Base-by-base conservation (phyloP, 495 filamentous ascomycete species). In the Penicillium coffeae region DNA sequence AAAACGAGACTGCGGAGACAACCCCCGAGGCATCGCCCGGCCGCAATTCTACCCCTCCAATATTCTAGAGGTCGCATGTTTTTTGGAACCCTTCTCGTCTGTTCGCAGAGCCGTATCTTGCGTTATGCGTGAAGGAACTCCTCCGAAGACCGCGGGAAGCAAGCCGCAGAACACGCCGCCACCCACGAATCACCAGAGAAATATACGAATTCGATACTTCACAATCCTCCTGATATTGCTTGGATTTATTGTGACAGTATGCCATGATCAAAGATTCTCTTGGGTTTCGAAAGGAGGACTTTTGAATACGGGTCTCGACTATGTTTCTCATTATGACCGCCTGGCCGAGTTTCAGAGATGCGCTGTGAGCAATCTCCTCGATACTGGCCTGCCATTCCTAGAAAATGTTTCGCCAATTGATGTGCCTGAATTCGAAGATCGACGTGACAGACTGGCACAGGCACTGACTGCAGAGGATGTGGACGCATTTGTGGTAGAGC, bases 401-500 rank as follows among this genome's bases (percentile, higher is more conserved):
- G 53, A 71, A n/a, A 52, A 48, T 5, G 75, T 70, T 6, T 41
- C 49, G 0, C 73, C 73, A 0, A 72, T 77, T 20, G 30, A 55
- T 2, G 21, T 68, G 0, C 42, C 54, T 1, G 75, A 78, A 40
- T 81, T 71, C 47, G 61, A 73, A 18, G 48, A 69, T 6, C 66
- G 76, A 8, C 57, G 77, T 21, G 62, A 76, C 33, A 66, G 70
- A 21, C 60, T 77, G 7, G 77, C 76, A 2, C 56, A 60, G 42
- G 77, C 78, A 7, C 55, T 82, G 7, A 60, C 68, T 3, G 64
- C 60, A 6, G 67, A 71, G 20, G 58, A 52, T 1, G 65, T 65
- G 3, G 74, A 79, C 54, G 75, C 73, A 2, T 79, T 81, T 44
- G 63, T 80, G 3, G 51, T 79, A 6, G 78, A 81, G 45, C 79